Evolutionary conservation across 768 basidiomycete species (phyloP), one percentile per base, ranked within the genome.

Genomic region (Suillus alpinus): DNA sequence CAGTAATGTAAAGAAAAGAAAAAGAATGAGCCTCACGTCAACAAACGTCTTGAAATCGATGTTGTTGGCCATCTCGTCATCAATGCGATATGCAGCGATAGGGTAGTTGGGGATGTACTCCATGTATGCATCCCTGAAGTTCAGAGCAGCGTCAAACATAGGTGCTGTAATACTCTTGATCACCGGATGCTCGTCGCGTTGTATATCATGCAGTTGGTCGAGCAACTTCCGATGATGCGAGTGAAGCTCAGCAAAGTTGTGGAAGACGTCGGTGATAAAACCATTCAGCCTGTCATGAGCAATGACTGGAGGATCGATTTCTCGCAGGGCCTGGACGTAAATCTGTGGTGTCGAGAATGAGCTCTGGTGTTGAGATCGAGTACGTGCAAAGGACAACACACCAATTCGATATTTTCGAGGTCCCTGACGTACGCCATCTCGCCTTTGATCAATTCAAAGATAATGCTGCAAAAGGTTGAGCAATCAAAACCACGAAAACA

Each of bases 351-450:
- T 40, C 3, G 26, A 59, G 31, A 34, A 51, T 51, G 60, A 46
- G 23, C 14, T 41, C 39, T 31, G 39, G 56, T 40, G 4, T 49
- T 13, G 8, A 43, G 58, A 51, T 32, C 12, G 12, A 29, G 29
- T 20, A 63, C 14, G 31, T 40, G 37, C 1, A 36, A 46, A n/a
- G 16, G 23, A 43, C 32, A 10, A 69, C 85, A 12, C 67, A 94
- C 94, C 62, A 78, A 79, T 62, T 90, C 88, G 49, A 97, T 89
- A 59, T 88, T 90, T 73, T 94, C 91, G 61, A 97, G 74, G 78
- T 97, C 94, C 66, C 88, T 91, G 31, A 96, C 94, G 69, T 95
- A 97, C 31, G 87, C 86, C 93, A 96, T 96, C 73, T 97, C 94
- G 64, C 92, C 91, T 73, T 96, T 92, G 73, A 97, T 96, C 63